Evolutionary conservation across 1,284 basidiomycete species (phyloP).

Genomic region (Ceratobasidium sp.): DNA sequence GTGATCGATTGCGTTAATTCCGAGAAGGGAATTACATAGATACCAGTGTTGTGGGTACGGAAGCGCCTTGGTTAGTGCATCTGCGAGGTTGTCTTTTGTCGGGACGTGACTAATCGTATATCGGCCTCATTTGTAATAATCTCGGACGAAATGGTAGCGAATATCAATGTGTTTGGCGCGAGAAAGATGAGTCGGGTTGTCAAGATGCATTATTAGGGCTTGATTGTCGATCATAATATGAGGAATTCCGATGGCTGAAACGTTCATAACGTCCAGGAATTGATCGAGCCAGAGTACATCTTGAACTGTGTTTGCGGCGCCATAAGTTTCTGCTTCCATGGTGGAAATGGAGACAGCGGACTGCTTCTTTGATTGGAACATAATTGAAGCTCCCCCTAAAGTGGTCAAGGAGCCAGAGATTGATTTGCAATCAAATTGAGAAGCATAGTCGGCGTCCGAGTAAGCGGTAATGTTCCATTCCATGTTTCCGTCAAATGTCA

Average conservation of each 20-base stretch:
- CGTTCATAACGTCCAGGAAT: constrained; percentile 5
- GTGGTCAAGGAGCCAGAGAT: constrained; percentile 13
- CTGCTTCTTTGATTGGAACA: constrained; percentile 18
- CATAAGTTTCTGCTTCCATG: constrained; percentile 16
- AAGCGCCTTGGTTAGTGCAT: constrained; percentile 46
- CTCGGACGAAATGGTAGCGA: constrained; percentile 50
- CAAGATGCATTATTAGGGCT: constrained; percentile 46
- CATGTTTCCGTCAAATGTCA: constrained; percentile 19
- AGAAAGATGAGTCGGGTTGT: constrained; percentile 49
- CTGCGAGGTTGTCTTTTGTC: constrained; percentile 42
- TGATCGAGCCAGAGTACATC: constrained; percentile 29
- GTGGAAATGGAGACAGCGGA: constrained; percentile 9
- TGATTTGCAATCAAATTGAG: neutral
- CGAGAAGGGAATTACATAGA: neutral
- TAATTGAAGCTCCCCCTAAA: constrained; percentile 26
- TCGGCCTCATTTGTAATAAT: constrained; percentile 47
- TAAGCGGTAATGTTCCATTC: constrained; percentile 16
- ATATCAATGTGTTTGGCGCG: constrained; percentile 54
- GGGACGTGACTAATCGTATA: constrained; percentile 41
- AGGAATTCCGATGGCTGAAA: neutral
- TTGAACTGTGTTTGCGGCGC: neutral
- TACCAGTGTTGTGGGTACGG: constrained; percentile 8
- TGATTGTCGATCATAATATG: constrained; percentile 50
- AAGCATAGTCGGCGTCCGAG: neutral
- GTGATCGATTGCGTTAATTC: neutral